Percentiles rank a stretch among this genome's conserved stretches.
These are phyloP conservation scores for Lentinula boryana DNA, from an alignment of 768 basidiomycete species.

Conservation along the genomic window DNA sequence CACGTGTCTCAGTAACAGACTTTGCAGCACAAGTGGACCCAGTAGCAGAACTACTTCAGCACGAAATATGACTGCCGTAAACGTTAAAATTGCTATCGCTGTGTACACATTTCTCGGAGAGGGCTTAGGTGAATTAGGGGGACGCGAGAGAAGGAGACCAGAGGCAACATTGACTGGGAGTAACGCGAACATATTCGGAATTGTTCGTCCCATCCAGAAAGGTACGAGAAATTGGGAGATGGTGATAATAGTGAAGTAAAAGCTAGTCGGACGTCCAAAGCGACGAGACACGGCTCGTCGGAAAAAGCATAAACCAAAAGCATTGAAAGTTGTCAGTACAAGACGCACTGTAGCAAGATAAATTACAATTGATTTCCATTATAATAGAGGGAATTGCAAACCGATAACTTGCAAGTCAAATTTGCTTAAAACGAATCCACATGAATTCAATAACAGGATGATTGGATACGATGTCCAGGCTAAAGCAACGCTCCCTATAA, in stretches of 20 bases:
- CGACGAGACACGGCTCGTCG: slow-evolving; percentile 54
- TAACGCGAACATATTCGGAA: slow-evolving; percentile 93
- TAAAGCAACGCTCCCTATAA: slow-evolving; percentile 70
- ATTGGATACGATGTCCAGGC: slow-evolving; percentile 51
- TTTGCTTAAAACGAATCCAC: slow-evolving; percentile 48
- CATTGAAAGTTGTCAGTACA: slow-evolving; percentile 61
- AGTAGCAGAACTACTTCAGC: slow-evolving; percentile 73
- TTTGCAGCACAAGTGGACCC: slow-evolving; percentile 52
- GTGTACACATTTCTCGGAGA: slow-evolving; percentile 24
- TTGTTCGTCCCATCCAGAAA: slow-evolving; percentile 90
- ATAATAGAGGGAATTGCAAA: slow-evolving; percentile 26
- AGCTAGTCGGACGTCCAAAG: slow-evolving; percentile 54
- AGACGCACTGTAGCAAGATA: slow-evolving; percentile 53
- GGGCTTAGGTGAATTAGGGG: slow-evolving; percentile 32
- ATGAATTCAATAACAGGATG: slow-evolving; percentile 30
- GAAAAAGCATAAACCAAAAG: slow-evolving; percentile 54
- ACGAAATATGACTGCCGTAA: slow-evolving; percentile 67
- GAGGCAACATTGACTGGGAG: slow-evolving; percentile 58
- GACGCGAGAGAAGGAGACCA: slow-evolving; percentile 39
- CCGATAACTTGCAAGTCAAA: slow-evolving; percentile 66
- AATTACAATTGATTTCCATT: background rate
- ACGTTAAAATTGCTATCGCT: slow-evolving; percentile 58
- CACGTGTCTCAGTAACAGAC: slow-evolving; percentile 35
- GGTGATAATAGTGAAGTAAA: slow-evolving; percentile 63
- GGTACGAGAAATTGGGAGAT: slow-evolving; percentile 85